phyloP scores from a whole-genome alignment of 768 basidiomycete species.

The Trametes maxima region DNA sequence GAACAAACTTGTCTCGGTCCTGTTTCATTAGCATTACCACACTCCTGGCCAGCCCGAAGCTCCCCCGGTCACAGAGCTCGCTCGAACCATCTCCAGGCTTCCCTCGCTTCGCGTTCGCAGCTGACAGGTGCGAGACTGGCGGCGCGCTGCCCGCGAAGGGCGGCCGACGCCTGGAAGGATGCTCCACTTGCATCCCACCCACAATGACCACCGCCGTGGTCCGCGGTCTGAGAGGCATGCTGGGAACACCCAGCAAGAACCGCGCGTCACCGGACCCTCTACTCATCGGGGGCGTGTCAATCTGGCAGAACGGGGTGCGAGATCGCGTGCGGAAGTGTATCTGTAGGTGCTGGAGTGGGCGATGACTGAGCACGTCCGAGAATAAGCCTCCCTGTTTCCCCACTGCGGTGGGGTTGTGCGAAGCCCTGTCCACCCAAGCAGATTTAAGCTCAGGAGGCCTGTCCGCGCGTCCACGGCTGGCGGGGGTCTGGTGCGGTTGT shows the following conservation, averaged over 20 bases:
- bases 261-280: slow-evolving; percentile 14
- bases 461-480: background rate
- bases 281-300: slow-evolving; percentile 17
- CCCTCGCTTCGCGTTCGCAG: background rate
- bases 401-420: slow-evolving; percentile 13
- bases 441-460: background rate
- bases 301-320: slow-evolving; percentile 7
- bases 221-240: slow-evolving; percentile 7
- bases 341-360: background rate
- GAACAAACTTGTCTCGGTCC: slow-evolving; percentile 9
- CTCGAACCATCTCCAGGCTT: background rate
- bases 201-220: background rate
- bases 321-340: slow-evolving; percentile 1
- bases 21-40: slow-evolving; percentile 15
- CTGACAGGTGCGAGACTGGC: slow-evolving; percentile 4
- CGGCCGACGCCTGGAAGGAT: slow-evolving; percentile 18
- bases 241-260: background rate
- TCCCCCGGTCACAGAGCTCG: slow-evolving; percentile 1
- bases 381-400: slow-evolving; percentile 19
- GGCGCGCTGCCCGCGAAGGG: slow-evolving; percentile 4
- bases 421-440: slow-evolving; percentile 1
- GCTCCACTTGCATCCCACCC: background rate
- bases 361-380: slow-evolving; percentile 22
- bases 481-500: background rate
- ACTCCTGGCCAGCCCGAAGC: slow-evolving; percentile 8